These are phyloP conservation scores for Phylloporus sp. DNA, from an alignment of 768 basidiomycete species.

Conservation along the genomic window DNA sequence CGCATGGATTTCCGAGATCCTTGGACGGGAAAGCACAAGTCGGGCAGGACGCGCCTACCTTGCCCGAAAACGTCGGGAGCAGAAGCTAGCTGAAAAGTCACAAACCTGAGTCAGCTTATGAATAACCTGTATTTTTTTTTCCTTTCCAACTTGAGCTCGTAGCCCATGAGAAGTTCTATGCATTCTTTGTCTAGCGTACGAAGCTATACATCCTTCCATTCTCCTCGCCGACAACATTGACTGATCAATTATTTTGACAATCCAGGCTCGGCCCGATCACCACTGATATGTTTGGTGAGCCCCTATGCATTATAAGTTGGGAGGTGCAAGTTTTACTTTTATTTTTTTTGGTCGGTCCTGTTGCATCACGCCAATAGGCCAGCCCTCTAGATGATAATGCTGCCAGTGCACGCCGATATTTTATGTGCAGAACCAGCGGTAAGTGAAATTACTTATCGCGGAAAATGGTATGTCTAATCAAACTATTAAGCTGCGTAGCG, in stretches of 20 bases:
- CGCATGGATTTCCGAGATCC: conserved; percentile 71
- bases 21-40: conserved; percentile 69
- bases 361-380: background rate
- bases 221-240: no score
- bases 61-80: conserved; percentile 44
- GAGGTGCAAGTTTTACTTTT: background rate
- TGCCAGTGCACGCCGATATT: no score
- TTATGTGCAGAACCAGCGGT: no score
- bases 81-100: conserved; percentile 16
- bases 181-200: no score
- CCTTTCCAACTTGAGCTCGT: no score
- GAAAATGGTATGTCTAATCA: no score
- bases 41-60: conserved; percentile 71
- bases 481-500: background rate
- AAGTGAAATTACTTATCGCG: no score
- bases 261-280: background rate
- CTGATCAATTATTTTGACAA: background rate
- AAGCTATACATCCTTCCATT: no score
- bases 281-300: background rate
- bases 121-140: no score
- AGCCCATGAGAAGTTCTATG: no score
- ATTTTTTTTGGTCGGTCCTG: background rate
- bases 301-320: background rate
- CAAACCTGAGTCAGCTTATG: background rate
- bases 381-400: background rate